These are phyloP conservation scores for Mucor saturninus DNA, from an alignment of 371 early-diverging fungal genomes.

Conservation along the genomic window DNA sequence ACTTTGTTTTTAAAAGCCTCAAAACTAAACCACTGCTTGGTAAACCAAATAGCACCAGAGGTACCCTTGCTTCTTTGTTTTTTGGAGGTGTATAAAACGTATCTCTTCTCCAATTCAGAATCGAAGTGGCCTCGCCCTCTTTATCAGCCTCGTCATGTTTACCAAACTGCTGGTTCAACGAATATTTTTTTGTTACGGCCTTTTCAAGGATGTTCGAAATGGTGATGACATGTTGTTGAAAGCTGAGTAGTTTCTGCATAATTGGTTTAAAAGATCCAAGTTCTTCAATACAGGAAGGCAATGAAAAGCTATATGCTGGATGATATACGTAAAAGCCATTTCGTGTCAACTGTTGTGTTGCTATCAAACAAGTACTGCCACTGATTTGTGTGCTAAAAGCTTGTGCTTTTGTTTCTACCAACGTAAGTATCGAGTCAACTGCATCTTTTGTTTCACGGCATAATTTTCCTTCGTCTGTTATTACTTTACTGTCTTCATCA, in stretches of 20 bases:
- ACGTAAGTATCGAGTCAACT: slow-evolving; percentile 18
- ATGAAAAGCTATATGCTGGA: slow-evolving; percentile 24
- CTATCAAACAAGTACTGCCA: slow-evolving; percentile 23
- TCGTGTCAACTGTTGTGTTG: slow-evolving; percentile 23
- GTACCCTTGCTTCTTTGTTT: slow-evolving; percentile 5
- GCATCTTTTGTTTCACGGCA: slow-evolving; percentile 22
- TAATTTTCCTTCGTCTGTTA: slow-evolving; percentile 20
- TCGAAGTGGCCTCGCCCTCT: slow-evolving; percentile 1
- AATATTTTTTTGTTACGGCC: slow-evolving; percentile 23
- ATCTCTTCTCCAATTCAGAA: slow-evolving; percentile 2
- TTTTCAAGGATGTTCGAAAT: slow-evolving; percentile 27
- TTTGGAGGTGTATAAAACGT: slow-evolving; percentile 1
- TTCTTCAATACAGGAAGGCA: slow-evolving; percentile 23
- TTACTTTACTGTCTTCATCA: slow-evolving; percentile 15
- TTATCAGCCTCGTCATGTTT: slow-evolving; percentile 4
- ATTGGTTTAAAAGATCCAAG: slow-evolving; percentile 23
- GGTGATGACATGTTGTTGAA: slow-evolving; percentile 27
- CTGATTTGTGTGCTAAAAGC: slow-evolving; percentile 25
- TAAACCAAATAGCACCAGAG: slow-evolving; percentile 1
- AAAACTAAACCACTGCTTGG: neutral
- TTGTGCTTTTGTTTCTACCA: slow-evolving; percentile 26
- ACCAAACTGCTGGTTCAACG: slow-evolving; percentile 1
- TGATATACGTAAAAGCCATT: slow-evolving; percentile 26
- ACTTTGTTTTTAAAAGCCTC: slow-evolving; percentile 1
- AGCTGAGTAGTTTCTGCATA: slow-evolving; percentile 24